Percentiles rank a stretch among this genome's conserved stretches.
These are phyloP conservation scores for Amylostereum chailletii DNA, from an alignment of 1,284 basidiomycete species.

Conservation along the genomic window DNA sequence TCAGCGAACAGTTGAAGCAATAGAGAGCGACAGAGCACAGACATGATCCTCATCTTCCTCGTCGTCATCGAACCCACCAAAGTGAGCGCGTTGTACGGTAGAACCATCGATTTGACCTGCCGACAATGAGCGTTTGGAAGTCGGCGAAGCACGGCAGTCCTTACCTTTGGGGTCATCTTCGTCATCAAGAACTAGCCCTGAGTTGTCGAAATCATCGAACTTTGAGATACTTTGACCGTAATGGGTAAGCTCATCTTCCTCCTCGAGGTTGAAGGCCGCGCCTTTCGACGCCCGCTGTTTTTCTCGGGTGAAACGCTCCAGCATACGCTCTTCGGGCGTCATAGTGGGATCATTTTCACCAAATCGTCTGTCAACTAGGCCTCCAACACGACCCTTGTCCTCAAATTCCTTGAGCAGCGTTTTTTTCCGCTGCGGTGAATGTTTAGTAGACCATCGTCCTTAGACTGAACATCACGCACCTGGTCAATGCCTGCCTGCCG, in stretches of 20 bases:
- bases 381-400: constrained; percentile 71
- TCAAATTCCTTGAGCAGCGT: constrained; percentile 85
- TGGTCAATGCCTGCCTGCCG: constrained; percentile 88
- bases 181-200: constrained; percentile 68
- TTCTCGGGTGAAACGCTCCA: constrained; percentile 93
- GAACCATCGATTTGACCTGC: constrained; percentile 60
- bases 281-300: constrained; percentile 74
- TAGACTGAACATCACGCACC: constrained; percentile 35
- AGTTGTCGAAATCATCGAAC: constrained; percentile 81
- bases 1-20: constrained; percentile 1
- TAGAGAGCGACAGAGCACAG: constrained; percentile 12
- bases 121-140: not conserved
- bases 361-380: constrained; percentile 90
- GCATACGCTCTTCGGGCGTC: constrained; percentile 92
- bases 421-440: constrained; percentile 60
- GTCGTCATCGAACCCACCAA: constrained; percentile 81
- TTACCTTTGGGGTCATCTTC: constrained; percentile 41
- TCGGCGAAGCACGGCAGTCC: constrained; percentile 1
- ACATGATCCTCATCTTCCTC: constrained; percentile 47
- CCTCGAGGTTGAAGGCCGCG: constrained; percentile 85
- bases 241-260: constrained; percentile 87
- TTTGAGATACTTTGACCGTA: constrained; percentile 85
- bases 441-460: no score
- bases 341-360: constrained; percentile 92
- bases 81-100: constrained; percentile 65